phyloP scores from a whole-genome alignment of 495 filamentous ascomycete species.

The Neurospora tetrasperma region DNA sequence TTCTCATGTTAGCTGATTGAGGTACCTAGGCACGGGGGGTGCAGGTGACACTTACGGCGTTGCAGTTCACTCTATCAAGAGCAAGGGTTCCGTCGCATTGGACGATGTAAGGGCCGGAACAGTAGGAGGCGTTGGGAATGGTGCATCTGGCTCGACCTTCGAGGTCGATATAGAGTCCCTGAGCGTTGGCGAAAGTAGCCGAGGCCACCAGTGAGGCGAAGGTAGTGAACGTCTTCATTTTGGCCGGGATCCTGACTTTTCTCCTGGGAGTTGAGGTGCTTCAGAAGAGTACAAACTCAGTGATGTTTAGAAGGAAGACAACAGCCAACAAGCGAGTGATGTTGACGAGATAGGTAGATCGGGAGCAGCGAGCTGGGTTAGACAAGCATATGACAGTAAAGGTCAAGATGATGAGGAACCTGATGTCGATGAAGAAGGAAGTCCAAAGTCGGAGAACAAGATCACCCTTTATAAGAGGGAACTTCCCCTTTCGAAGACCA shows the following conservation, averaged over 20 bases:
- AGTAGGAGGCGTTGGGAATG: constrained; percentile 18
- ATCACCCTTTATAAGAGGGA: neutral
- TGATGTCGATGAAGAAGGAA: neutral
- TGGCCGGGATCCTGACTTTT: neutral
- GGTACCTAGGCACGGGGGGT: neutral
- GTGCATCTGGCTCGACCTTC: constrained; percentile 14
- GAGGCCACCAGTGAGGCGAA: constrained; percentile 13
- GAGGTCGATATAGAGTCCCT: constrained; percentile 9
- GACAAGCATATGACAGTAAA: neutral
- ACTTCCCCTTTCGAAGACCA: neutral
- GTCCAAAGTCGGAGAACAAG: neutral
- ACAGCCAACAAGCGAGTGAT: neutral
- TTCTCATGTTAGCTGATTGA: neutral
- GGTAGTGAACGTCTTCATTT: constrained; percentile 23
- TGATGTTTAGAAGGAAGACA: neutral
- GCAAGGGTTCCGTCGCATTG: constrained; percentile 19
- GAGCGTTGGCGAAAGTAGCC: constrained; percentile 20
- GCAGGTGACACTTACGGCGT: constrained; percentile 11
- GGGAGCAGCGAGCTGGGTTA: neutral
- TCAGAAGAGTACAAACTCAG: neutral
- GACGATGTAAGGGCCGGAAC: constrained; percentile 20
- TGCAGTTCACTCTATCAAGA: constrained; percentile 14
- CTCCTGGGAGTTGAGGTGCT: neutral
- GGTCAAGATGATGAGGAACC: neutral
- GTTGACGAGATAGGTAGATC: neutral